These are phyloP conservation scores for Plasmodium adleri DNA, from an alignment of 169 alveolate genomes.

Conservation along the genomic window DNA sequence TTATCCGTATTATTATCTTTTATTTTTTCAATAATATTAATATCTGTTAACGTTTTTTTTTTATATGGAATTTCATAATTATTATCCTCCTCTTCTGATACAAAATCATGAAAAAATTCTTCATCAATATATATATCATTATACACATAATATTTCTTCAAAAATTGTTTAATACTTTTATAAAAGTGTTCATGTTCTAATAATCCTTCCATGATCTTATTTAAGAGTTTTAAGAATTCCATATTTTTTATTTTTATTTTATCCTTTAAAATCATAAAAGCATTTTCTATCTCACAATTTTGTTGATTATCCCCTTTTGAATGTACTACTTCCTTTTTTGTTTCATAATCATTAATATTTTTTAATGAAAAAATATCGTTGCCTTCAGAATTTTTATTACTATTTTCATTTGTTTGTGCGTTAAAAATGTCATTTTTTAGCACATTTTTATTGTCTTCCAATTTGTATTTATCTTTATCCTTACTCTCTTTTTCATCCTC, in stretches of 20 bases:
- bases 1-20: too few relatives aligned
- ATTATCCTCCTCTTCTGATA: constrained; percentile 4
- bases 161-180: constrained; percentile 11
- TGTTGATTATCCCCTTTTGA: constrained; percentile 1
- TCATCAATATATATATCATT: constrained; percentile 3
- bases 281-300: not conserved
- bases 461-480: not conserved
- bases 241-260: constrained; percentile 17
- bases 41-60: too few relatives aligned
- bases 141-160: constrained; percentile 18
- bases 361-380: too few relatives aligned
- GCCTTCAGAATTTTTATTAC: not conserved
- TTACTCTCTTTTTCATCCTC: not conserved
- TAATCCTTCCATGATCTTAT: constrained; percentile 49
- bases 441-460: not conserved
- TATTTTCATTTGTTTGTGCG: not conserved
- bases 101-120: constrained; percentile 5
- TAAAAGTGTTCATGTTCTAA: constrained; percentile 38
- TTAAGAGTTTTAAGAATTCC: constrained; percentile 30
- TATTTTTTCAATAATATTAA: too few relatives aligned
- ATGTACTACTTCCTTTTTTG: not conserved
- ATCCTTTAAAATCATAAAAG: constrained; percentile 11
- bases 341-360: not conserved
- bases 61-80: too few relatives aligned
- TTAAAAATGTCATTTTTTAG: not conserved